Percentiles rank a stretch among this genome's conserved stretches.
Conservation (phyloP, 345 rosid species). For the Populus pruinosa region DNA sequence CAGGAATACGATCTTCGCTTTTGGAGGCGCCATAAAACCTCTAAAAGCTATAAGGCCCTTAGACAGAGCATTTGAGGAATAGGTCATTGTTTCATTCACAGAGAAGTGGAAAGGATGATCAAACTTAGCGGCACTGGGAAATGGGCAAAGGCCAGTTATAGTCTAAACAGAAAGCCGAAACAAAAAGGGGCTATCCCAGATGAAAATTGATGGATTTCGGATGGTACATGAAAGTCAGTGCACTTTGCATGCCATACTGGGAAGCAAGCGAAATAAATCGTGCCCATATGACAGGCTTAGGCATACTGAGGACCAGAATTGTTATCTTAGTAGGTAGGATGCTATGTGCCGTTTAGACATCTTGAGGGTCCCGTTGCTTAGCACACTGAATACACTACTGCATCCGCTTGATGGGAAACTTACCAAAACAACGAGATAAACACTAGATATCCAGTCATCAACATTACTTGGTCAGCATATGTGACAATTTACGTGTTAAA, state of each 20-base stretch:
- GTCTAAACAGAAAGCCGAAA: not conserved
- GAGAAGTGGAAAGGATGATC: not conserved
- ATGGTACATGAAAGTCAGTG: not conserved
- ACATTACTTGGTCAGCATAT: not conserved
- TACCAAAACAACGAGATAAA: not conserved
- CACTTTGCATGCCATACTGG: not conserved
- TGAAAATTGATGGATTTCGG: not conserved
- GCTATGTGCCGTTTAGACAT: not conserved
- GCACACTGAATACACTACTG: not conserved
- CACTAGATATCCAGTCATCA: not conserved
- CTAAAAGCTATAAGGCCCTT: not conserved
- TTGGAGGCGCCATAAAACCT: not conserved
- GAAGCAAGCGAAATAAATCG: not conserved
- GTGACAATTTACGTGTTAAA: not conserved
- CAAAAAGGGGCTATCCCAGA: not conserved
- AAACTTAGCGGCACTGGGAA: not conserved
- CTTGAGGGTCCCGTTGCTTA: not conserved
- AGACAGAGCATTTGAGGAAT: not conserved
- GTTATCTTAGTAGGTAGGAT: not conserved
- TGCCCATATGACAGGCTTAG: not conserved
- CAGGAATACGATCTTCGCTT: not conserved
- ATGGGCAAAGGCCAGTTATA: not conserved
- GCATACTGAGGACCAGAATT: not conserved
- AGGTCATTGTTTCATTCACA: not conserved
- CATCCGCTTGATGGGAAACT: not conserved